Base-by-base conservation (phyloP, 805 yeast genomes). In the Kazachstania psychrophila region DNA sequence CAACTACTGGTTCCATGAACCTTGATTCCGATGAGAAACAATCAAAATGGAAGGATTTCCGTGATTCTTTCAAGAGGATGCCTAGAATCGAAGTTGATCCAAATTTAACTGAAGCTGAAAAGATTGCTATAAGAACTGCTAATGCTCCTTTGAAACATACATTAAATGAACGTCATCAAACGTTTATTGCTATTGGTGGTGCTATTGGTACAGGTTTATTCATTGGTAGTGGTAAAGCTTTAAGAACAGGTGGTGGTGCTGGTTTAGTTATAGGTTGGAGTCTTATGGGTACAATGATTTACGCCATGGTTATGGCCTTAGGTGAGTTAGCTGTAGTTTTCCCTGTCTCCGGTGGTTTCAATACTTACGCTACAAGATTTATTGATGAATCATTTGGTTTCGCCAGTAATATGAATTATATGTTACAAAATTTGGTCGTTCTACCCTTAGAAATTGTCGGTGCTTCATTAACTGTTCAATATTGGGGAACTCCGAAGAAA, bases 201-300 rank as follows among this genome's bases (percentile, higher is more conserved):
- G 70, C 78, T 42, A 75, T 79, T 44, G 85, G 87, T 56, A 76
- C 84, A 22, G 94, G 89, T 55, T 62, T 82, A 38, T 75, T 82
- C 46, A 79, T 82, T 34, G 84, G 85, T 51, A 70, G 83, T 19
- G 86, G 85, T 43, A 61, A 64, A 9, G 74, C 81, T 4, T 61
- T 79, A 43, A 49, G 68, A 35, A 69, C 75, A 25, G 82, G 81
- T 45, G 86, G 86, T 28, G 84, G 86, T 13, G 85, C 79, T 3
- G 70, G 75, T 37, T 51, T 76, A 14, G 49, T 75, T 41, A 66
- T 75, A 30, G 77, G 77, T 45, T 70, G 77, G 66, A 51, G 58
- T 34, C 54, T 74, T 22, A 67, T 72, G 12, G 79, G 80, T 39
- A 51, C 73, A 6, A 65, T 77, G 65, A 69, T 77, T 33, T 76